A percentile compares a stretch with the other conserved stretches of the same genome.
Conservation (phyloP, 768 basidiomycete genomes). For the Suillus occidentalis region DNA sequence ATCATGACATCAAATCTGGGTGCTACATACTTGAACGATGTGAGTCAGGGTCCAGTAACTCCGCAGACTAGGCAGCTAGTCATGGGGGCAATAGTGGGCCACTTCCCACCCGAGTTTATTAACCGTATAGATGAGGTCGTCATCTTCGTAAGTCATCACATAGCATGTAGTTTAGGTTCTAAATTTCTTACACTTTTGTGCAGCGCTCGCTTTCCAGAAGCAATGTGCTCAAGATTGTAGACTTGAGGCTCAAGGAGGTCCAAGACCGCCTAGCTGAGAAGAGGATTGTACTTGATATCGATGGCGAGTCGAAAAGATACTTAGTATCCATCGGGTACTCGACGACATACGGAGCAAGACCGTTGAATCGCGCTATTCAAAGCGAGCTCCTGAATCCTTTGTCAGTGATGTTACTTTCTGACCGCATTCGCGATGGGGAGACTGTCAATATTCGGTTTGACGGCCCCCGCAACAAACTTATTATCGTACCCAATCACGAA, state of each 20-base stretch:
- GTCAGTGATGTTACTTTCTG: conserved; percentile 80
- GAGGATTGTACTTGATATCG: conserved; percentile 80
- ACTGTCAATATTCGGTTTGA: conserved; percentile 75
- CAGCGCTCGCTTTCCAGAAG: conserved; percentile 77
- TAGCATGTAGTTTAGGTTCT: conserved; percentile 14
- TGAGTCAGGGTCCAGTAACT: conserved; percentile 69
- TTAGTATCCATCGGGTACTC: conserved; percentile 78
- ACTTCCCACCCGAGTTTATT: conserved; percentile 92
- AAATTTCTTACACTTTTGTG: conserved; percentile 28
- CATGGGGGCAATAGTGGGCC: conserved; percentile 73
- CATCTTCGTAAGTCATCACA: conserved; percentile 50
- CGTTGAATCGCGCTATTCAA: conserved; percentile 89
- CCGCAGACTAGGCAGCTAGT: conserved; percentile 63
- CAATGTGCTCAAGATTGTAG: conserved; percentile 84
- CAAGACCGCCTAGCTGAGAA: conserved; percentile 75
- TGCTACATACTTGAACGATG: conserved; percentile 71
- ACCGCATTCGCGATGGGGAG: conserved; percentile 81
- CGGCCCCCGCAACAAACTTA: conserved; percentile 74
- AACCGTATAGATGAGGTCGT: conserved; percentile 88
- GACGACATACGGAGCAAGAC: conserved; percentile 86
- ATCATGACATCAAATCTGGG: conserved; percentile 95
- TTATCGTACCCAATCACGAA: conserved; percentile 83
- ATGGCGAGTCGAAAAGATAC: conserved; percentile 73
- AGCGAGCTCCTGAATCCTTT: conserved; percentile 91
- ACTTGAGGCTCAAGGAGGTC: conserved; percentile 83